Percentiles rank a stretch among this genome's conserved stretches.
phyloP scores from a whole-genome alignment of 495 filamentous ascomycete genomes.

The Hypoxylon lienhwacheense region DNA sequence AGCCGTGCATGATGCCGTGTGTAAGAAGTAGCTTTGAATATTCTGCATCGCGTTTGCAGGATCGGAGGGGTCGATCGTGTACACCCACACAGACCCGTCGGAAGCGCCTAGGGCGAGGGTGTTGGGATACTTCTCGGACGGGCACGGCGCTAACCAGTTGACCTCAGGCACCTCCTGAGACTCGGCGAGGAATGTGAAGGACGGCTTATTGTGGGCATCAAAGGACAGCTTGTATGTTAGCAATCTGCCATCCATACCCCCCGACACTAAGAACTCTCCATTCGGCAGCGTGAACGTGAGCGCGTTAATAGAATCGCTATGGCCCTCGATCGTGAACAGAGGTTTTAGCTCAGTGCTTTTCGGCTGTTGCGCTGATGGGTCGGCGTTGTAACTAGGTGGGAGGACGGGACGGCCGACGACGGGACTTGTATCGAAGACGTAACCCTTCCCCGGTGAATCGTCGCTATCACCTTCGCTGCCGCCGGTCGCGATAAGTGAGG shows the following conservation, averaged over 20 bases:
- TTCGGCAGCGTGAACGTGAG: conserved; percentile 79
- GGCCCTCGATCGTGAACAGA: conserved; percentile 73
- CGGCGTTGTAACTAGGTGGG: conserved; percentile 71
- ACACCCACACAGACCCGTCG: conserved; percentile 96
- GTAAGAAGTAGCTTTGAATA: conserved; percentile 86
- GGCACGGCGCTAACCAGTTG: conserved; percentile 84
- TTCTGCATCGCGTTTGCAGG: conserved; percentile 64
- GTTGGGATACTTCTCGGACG: conserved; percentile 67
- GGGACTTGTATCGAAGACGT: conserved; percentile 73
- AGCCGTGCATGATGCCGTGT: conserved; percentile 84
- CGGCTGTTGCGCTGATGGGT: conserved; percentile 56
- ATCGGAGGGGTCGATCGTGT: conserved; percentile 72
- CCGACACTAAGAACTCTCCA: conserved; percentile 83
- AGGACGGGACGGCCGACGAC: conserved; percentile 65
- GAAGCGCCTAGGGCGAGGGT: conserved; percentile 86
- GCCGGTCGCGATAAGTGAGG: conserved; percentile 80
- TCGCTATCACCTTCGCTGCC: conserved; percentile 80
- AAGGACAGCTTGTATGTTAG: conserved; percentile 52
- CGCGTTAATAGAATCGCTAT: conserved; percentile 87
- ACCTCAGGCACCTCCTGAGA: conserved; percentile 90
- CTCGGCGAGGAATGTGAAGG: conserved; percentile 67
- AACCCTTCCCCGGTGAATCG: conserved; percentile 62
- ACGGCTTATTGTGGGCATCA: conserved; percentile 34
- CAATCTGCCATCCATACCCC: conserved; percentile 78
- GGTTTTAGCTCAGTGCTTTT: conserved; percentile 58